Evolutionary conservation across 169 alveolate species (phyloP).

Genomic region (Eimeria acervulina): DNA sequence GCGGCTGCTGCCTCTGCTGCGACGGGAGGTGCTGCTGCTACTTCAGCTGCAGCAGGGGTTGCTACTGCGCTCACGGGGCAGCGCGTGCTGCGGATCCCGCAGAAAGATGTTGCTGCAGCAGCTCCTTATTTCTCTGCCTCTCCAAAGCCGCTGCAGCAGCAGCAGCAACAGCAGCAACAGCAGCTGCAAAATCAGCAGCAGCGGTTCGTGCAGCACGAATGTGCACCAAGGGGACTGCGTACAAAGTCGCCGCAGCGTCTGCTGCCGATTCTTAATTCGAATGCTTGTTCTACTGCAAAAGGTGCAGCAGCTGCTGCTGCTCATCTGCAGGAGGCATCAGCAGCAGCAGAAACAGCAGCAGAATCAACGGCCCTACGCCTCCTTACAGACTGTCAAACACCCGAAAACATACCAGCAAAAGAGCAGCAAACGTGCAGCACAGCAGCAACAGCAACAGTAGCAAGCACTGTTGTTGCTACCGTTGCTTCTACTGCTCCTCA

Average conservation of each 20-base stretch:
- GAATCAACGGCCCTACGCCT: neutral
- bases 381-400: neutral
- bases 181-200: slow-evolving; percentile 60
- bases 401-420: neutral
- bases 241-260: slow-evolving; percentile 53
- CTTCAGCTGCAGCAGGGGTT: neutral
- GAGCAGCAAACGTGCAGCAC: neutral
- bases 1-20: slow-evolving; percentile 23
- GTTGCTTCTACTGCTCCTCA: neutral
- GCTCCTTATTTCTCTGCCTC: slow-evolving; percentile 23
- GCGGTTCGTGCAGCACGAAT: neutral
- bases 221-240: neutral
- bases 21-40: neutral
- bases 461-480: neutral
- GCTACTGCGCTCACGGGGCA: neutral
- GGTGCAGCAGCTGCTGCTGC: slow-evolving; percentile 51
- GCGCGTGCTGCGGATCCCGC: slow-evolving; percentile 17
- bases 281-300: neutral
- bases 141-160: slow-evolving; percentile 57
- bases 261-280: slow-evolving; percentile 51
- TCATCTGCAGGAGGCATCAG: neutral
- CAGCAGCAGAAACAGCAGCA: neutral
- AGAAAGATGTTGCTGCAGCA: slow-evolving; percentile 30
- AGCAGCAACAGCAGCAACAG: slow-evolving; percentile 63
- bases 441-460: slow-evolving; percentile 18